These are phyloP conservation scores for Globisporangium heterothallicum DNA, from an alignment of 352 stramenopile genomes.

Conservation along the genomic window DNA sequence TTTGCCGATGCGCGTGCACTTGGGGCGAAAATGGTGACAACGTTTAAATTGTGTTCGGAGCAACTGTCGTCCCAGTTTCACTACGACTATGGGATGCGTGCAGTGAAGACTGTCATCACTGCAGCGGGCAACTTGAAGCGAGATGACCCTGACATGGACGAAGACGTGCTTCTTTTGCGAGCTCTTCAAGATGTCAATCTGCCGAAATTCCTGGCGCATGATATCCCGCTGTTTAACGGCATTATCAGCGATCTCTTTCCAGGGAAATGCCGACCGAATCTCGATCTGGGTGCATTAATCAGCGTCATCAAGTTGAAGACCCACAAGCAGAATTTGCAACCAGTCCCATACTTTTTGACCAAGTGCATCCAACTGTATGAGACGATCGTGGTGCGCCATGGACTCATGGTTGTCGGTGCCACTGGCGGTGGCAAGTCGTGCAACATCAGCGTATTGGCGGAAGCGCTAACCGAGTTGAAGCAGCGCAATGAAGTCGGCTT, in stretches of 20 bases:
- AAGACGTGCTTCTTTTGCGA: constrained; percentile 91
- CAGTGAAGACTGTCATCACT: constrained; percentile 88
- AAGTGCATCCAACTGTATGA: constrained; percentile 96
- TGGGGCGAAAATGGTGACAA: constrained; percentile 84
- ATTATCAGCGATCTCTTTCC: constrained; percentile 95
- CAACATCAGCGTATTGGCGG: constrained; percentile 89
- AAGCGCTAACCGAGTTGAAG: constrained; percentile 87
- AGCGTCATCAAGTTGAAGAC: constrained; percentile 89
- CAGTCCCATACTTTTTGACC: constrained; percentile 89
- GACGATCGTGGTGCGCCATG: constrained; percentile 92
- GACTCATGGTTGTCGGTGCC: constrained; percentile 94
- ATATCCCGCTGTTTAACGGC: constrained; percentile 94
- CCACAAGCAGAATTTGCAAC: constrained; percentile 77
- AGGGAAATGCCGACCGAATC: constrained; percentile 80
- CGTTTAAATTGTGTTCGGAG: constrained; percentile 88
- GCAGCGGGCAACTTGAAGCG: constrained; percentile 89
- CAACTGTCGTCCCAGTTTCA: constrained; percentile 87
- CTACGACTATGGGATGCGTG: constrained; percentile 90
- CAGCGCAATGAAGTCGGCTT: constrained; percentile 69
- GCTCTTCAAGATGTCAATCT: constrained; percentile 95
- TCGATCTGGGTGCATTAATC: constrained; percentile 85
- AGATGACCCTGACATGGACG: constrained; percentile 88
- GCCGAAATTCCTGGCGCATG: constrained; percentile 93
- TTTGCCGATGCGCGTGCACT: constrained; percentile 52
- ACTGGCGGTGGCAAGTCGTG: constrained; percentile 88